A percentile compares a stretch with the other conserved stretches of the same genome.
Evolutionary conservation across 78 protist species (phyloP).

Genomic region (Speleostelium caveatum): DNA sequence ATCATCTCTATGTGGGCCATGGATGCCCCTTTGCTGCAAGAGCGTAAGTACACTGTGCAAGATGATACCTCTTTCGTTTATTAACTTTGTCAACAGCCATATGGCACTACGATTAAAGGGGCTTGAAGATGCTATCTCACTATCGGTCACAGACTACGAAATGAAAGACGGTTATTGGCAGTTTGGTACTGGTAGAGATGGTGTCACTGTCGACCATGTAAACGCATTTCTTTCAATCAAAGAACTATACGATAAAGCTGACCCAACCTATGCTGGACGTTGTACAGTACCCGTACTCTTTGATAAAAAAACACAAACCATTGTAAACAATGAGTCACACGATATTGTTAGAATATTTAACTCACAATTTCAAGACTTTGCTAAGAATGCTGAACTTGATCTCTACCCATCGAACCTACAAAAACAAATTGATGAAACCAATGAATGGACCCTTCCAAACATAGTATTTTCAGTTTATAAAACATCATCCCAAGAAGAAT

Average conservation of each 20-base stretch:
- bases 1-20: slow-evolving; percentile 3
- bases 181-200: slow-evolving; percentile 24
- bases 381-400: slow-evolving; percentile 69
- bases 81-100: too few relatives aligned
- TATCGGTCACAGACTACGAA: not conserved
- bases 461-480: slow-evolving; percentile 90
- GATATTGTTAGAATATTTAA: slow-evolving; percentile 89
- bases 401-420: slow-evolving; percentile 69
- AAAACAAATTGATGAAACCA: slow-evolving; percentile 76
- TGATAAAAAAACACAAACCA: slow-evolving; percentile 68
- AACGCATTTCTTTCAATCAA: slow-evolving; percentile 3
- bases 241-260: not conserved
- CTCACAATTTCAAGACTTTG: slow-evolving; percentile 82
- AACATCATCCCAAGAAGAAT: slow-evolving; percentile 41
- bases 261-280: not conserved
- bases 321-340: slow-evolving; percentile 91
- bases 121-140: not conserved
- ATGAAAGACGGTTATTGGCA: slow-evolving; percentile 12
- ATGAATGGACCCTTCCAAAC: slow-evolving; percentile 80
- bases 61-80: too few relatives aligned
- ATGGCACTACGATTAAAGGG: slow-evolving; percentile 32
- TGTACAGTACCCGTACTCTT: slow-evolving; percentile 37
- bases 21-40: slow-evolving; percentile 60
- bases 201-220: not conserved
- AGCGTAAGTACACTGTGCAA: too few relatives aligned